Conservation (phyloP, 768 basidiomycete genomes). For the Pluteus cervinus region DNA sequence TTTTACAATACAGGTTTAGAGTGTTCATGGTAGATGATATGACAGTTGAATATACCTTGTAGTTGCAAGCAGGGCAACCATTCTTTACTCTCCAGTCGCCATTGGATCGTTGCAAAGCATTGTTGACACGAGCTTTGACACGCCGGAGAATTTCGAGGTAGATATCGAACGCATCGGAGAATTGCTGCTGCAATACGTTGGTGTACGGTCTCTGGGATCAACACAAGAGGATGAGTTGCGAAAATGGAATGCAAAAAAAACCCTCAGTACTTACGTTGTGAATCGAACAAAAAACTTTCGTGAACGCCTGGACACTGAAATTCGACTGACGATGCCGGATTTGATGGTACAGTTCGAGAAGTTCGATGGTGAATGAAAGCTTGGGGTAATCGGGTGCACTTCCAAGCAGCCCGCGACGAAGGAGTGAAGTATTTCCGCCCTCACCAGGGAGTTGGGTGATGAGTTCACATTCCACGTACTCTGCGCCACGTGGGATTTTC, state of each 20-base stretch:
- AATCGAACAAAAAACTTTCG: constrained; percentile 22
- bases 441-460: too few species aligned
- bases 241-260: background rate
- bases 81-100: constrained; percentile 27
- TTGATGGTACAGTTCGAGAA: constrained; percentile 17
- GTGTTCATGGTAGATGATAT: too few species aligned
- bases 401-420: constrained; percentile 19
- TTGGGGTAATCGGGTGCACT: constrained; percentile 14
- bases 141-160: constrained; percentile 21
- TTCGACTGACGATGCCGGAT: constrained; percentile 16
- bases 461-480: too few species aligned
- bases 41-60: too few species aligned
- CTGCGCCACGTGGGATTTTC: too few species aligned
- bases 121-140: constrained; percentile 14
- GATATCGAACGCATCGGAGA: constrained; percentile 27
- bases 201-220: constrained; percentile 2
- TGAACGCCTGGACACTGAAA: constrained; percentile 20
- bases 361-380: constrained; percentile 12
- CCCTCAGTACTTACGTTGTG: constrained; percentile 8
- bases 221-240: background rate
- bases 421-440: too few species aligned
- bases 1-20: too few species aligned
- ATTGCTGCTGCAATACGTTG: constrained; percentile 11
- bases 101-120: constrained; percentile 17
- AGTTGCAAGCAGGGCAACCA: constrained; percentile 30